Evolutionary conservation across 2,329 filamentous ascomycete species (phyloP), one percentile per base, ranked within the genome.

Genomic region (Verticillium zaregamsianum): DNA sequence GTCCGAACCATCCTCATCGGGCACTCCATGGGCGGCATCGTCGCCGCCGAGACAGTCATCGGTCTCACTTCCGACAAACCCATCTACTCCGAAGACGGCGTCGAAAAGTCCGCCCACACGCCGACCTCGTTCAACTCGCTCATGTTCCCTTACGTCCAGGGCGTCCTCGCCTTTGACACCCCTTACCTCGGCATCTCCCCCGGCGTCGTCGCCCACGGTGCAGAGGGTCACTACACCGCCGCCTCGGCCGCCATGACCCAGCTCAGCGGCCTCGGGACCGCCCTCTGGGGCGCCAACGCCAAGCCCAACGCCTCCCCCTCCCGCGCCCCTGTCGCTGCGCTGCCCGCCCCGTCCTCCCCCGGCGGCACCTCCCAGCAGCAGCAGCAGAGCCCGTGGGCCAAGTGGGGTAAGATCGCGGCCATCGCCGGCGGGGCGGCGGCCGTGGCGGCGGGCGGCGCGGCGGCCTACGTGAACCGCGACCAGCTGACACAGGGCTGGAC

Each of bases 111-210:
- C 1, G 69, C 74, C 57, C 66, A 68, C 40, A 61, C 69, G 15
- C 62, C 69, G 12, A 64, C 68, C 2, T 63, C 73, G 23, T 77
- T 86, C 63, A 89, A 84, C 69, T 76, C 78, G 35, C 86, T 96
- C 73, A 94, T 97, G 90, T 98, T 98, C 73, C 94, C 94, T 1
- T 94, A 93, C 74, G 87, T 98, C 66, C 90, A 94, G 75, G 94
- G 91, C 67, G 86, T 98, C 31, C 84, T 98, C 57, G 92, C 93
- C 58, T 97, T 97, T 73, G 94, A 98, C 76, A 99, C 95, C 1
- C 95, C 95, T 1, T 99, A 91, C 73, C 83, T 95, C 1, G 90
- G 91, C 62, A 92, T 93, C 66, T 86, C 89, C 25, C 91, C 91
- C 0, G 90, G 90, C 31, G 90, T 95, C 2, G 88, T 95, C n/a